Base-by-base conservation (phyloP, 1,284 basidiomycete genomes). In the Leccinum griseonigrum region DNA sequence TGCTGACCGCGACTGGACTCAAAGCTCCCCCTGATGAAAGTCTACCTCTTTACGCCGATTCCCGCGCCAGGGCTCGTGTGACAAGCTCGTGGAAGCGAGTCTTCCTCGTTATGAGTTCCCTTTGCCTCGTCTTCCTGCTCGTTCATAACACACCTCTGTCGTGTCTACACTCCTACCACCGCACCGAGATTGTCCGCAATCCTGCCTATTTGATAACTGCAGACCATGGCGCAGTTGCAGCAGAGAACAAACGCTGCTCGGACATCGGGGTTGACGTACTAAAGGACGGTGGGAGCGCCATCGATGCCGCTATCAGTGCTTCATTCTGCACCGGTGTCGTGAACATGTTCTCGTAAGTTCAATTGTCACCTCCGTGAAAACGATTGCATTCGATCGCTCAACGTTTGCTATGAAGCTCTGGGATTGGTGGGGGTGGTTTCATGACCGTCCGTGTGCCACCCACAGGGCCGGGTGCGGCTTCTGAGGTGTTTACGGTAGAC, bases 361-460 rank as follows among this genome's bases (percentile, higher is more conserved):
- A 26, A 7, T 18, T 29, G 16, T 22, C 34, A 11, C 31, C 13
- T 31, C 16, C 22, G 9, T 40, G 22, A 13, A 9, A 28, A 52
- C 36, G 29, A n/a, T 3, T 26, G n/a, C 9, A 38, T 14, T 50
- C 48, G 18, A 38, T 29, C 29, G 29, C 52, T 54, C 48, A 60
- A 18, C 54, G 18, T 57, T 64, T 3, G 34, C 57, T 54, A 43
- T 56, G 6, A 40, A 92, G 91, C 5, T 89, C 90, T 14, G 90
- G 94, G 2, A 91, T 97, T 56, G 94, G 94, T 22, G 95, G 95
- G 1, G 95, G 94, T 31, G 95, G 95, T 0, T 95, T 96, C 72
- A 94, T 97, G 88, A 88, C 90, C 34, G 83, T 98, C 51, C 88
- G 94, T 22, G 79, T 95, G 8, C 92, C 95, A 6, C 81, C 84